Conservation (phyloP, 768 basidiomycete genomes). For the Rhodotorula toruloides region DNA sequence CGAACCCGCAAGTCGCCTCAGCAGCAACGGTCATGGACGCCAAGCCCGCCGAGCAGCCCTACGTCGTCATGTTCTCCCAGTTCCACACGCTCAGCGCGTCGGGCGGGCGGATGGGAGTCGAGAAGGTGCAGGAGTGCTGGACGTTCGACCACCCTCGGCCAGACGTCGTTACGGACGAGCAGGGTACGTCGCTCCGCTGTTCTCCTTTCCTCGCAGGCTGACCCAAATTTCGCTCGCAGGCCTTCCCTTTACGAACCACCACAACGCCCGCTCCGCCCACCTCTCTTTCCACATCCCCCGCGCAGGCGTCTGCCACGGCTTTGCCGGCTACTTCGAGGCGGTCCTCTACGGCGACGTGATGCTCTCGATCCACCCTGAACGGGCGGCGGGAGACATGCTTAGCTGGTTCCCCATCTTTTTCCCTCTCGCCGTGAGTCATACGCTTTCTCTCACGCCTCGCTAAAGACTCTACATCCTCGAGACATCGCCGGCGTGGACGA, state of each 20-base stretch:
- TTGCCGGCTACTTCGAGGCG: constrained; percentile 96
- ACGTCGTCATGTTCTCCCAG: constrained; percentile 97
- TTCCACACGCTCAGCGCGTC: constrained; percentile 81
- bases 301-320: constrained; percentile 84
- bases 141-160: constrained; percentile 88
- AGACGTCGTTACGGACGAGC: constrained; percentile 65
- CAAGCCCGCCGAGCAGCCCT: constrained; percentile 84
- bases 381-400: constrained; percentile 85
- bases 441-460: background rate
- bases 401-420: constrained; percentile 99
- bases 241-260: constrained; percentile 86
- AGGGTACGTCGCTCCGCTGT: constrained; percentile 23
- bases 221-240: constrained; percentile 51
- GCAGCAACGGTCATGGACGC: constrained; percentile 45
- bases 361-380: constrained; percentile 71
- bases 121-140: constrained; percentile 84
- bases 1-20: constrained; percentile 53
- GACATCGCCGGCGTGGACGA: too few species aligned
- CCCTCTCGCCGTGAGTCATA: constrained; percentile 68
- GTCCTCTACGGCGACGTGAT: constrained; percentile 83
- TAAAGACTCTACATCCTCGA: background rate
- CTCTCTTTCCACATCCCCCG: constrained; percentile 88
- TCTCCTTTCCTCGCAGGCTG: background rate
- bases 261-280: constrained; percentile 83
- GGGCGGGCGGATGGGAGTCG: constrained; percentile 52